A percentile compares a stretch with the other conserved stretches of the same genome.
Evolutionary conservation across 2,329 filamentous ascomycete genomes (phyloP).

Genomic region (Decorospora gaudefroyi): DNA sequence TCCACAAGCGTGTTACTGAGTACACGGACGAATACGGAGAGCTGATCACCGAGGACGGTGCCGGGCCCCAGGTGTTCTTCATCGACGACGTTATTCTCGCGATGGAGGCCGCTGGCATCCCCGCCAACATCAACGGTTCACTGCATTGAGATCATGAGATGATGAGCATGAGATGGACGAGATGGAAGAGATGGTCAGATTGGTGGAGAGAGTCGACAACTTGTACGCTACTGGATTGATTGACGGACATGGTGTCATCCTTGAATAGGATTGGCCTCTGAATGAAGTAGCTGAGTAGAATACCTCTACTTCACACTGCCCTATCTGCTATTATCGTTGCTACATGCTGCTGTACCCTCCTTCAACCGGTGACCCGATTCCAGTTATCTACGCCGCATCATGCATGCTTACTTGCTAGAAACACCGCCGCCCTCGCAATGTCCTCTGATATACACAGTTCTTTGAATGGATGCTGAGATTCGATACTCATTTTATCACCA

Average conservation of each 20-base stretch:
- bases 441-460: conserved; percentile 41
- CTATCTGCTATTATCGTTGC: no score
- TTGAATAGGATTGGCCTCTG: no score
- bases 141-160: no score
- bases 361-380: conserved; percentile 53
- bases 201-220: no score
- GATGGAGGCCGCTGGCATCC: not conserved
- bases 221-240: not conserved
- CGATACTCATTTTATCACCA: no score
- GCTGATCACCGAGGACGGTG: conserved; percentile 6
- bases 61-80: conserved; percentile 22
- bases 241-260: not conserved
- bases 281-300: no score
- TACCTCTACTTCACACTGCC: no score
- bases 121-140: not conserved
- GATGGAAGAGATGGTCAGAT: not conserved
- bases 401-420: conserved; percentile 54
- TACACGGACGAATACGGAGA: conserved; percentile 26
- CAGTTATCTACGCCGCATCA: conserved; percentile 55
- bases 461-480: conserved; percentile 36
- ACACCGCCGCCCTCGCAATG: conserved; percentile 49
- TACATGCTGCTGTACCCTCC: conserved; percentile 50
- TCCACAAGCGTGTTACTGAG: conserved; percentile 15
- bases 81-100: conserved; percentile 22
- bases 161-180: not conserved